A percentile compares a stretch with the other conserved stretches of the same genome.
Evolutionary conservation across 176 grass and related monocot species (phyloP).

Genomic region (Cenchrus fungigraminus): DNA sequence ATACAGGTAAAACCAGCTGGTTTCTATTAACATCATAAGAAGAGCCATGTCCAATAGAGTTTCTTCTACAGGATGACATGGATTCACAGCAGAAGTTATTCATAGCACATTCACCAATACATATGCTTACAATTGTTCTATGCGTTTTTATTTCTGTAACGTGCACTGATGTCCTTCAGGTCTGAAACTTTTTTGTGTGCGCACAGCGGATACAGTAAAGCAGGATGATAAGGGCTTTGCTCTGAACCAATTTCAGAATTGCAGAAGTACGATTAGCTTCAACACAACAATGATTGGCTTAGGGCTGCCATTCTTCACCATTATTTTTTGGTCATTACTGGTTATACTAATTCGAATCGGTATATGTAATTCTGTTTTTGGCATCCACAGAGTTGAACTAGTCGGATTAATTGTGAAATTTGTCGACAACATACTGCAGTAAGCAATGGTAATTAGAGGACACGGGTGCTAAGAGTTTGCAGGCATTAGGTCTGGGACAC

Average conservation of each 20-base stretch:
- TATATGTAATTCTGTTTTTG: neutral
- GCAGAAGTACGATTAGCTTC: neutral
- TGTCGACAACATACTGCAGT: neutral
- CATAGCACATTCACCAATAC: neutral
- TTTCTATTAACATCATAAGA: neutral
- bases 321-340: neutral
- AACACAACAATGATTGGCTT: neutral
- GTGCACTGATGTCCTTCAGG: neutral
- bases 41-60: neutral
- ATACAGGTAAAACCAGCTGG: constrained; percentile 23
- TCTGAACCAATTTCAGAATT: neutral
- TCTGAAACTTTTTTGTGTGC: neutral
- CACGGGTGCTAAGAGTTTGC: neutral
- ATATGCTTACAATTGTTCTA: neutral
- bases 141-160: neutral
- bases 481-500: neutral
- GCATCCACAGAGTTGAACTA: neutral
- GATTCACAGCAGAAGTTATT: constrained; percentile 1
- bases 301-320: neutral
- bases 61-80: neutral
- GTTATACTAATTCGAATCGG: neutral
- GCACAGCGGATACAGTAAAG: neutral
- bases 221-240: neutral
- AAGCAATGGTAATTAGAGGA: neutral
- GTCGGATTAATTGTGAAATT: neutral